Evolutionary conservation across 306 rosid genomes (phyloP), one percentile per base, ranked within the genome.

Genomic region (Parietaria judaica): DNA sequence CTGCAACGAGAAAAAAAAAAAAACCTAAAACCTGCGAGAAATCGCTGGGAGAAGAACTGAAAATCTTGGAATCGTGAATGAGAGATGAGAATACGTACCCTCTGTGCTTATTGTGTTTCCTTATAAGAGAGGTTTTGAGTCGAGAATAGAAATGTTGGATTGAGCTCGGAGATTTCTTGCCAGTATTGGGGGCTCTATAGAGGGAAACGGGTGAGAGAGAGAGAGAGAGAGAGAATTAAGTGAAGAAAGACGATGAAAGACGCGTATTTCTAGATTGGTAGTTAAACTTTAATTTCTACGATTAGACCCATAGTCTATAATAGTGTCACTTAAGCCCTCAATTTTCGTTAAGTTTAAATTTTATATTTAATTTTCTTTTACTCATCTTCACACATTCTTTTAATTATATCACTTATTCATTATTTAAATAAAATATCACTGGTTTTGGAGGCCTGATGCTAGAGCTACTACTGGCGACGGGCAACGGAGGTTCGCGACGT

Each of bases 161-260:
- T 45, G 48, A 36, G 38, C 48, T 4, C 34, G 37, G 39, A 65
- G 61, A 23, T 63, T 65, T 38, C 36, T 12, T 3, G 49, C 34
- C 14, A 51, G 16, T 70, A 51, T 35, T 14, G 53, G 4, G 53
- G 3, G 3, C 31, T 61, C 65, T 31, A 38, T 49, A 44, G n/a
- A 57, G 64, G 37, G 48, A 54, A 23, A 0, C 11, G 38, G 16
- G 43, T 4, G 50, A 39, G 64, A 66, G 37, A 47, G 36, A 39
- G 17, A 17, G 56, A 56, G 51, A 6, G 45, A 35, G 63, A 67
- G 46, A 49, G 7, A 14, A 8, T 48, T 36, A 46, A 3, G 11
- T 16, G 35, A 15, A 11, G 62, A 76, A 72, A 68, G 76, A 71
- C 77, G 34, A 68, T 73, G 78, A 66, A 59, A 60, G 58, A 44